Evolutionary conservation across 768 basidiomycete genomes (phyloP).

Genomic region (Cyclocybe aegerita): DNA sequence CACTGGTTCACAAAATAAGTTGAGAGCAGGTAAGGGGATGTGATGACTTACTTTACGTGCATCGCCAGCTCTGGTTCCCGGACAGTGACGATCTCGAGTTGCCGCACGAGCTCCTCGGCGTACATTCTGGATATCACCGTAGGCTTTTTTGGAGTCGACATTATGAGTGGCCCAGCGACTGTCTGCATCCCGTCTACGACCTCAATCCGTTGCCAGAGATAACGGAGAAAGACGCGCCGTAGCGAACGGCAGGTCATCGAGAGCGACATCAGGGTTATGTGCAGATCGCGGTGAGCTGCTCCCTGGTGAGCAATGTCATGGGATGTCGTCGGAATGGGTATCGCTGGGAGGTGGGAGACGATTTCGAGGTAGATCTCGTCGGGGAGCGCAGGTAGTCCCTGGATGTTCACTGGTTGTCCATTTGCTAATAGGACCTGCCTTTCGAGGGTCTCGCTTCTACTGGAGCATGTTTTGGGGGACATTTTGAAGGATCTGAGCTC

Average conservation of each 20-base stretch:
- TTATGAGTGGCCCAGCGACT: neutral
- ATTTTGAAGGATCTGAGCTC: too few species aligned
- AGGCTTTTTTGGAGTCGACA: too few species aligned
- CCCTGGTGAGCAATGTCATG: neutral
- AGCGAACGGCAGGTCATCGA: slow-evolving; percentile 13
- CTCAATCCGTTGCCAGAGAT: slow-evolving; percentile 17
- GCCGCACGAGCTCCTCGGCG: slow-evolving; percentile 12
- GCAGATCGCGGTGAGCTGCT: neutral
- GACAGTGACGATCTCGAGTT: slow-evolving; percentile 24
- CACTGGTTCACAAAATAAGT: neutral
- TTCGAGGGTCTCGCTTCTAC: neutral
- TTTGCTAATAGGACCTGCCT: neutral
- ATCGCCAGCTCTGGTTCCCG: slow-evolving; percentile 18
- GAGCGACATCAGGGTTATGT: slow-evolving; percentile 1
- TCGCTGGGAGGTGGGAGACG: slow-evolving; percentile 13
- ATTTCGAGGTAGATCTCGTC: slow-evolving; percentile 26
- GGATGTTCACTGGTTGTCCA: slow-evolving; percentile 11
- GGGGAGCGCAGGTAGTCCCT: slow-evolving; percentile 18
- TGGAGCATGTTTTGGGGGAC: neutral
- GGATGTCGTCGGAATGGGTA: slow-evolving; percentile 13
- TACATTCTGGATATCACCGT: neutral
- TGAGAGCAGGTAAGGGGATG: neutral
- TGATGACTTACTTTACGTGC: slow-evolving; percentile 12
- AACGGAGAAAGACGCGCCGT: slow-evolving; percentile 7
- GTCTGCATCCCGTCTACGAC: slow-evolving; percentile 5